Evolutionary conservation across 1,284 basidiomycete species (phyloP).

Genomic region (Leccinum subrobustum): DNA sequence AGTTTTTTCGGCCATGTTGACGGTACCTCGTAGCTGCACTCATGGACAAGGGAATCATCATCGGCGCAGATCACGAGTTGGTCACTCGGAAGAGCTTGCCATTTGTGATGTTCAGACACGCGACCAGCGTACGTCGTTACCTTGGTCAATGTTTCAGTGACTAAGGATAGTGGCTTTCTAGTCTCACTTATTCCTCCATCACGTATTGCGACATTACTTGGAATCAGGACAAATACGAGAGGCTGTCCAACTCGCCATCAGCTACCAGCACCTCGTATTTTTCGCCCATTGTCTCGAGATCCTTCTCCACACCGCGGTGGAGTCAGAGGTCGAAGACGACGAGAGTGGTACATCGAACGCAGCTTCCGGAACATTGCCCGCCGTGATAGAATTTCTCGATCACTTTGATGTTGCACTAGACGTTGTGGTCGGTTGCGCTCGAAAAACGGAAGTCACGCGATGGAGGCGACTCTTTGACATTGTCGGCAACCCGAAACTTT

Average conservation of each 20-base stretch:
- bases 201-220: conserved; percentile 86
- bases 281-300: conserved; percentile 95
- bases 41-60: conserved; percentile 97
- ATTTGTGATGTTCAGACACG: conserved; percentile 90
- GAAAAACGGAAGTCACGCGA: conserved; percentile 93
- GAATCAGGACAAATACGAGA: conserved; percentile 67
- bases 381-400: conserved; percentile 89
- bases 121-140: conserved; percentile 70
- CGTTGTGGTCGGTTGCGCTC: conserved; percentile 93
- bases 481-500: conserved; percentile 84
- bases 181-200: conserved; percentile 95
- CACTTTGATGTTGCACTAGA: conserved; percentile 90
- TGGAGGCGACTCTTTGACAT: conserved; percentile 90
- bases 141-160: neutral
- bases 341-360: conserved; percentile 31
- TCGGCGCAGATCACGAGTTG: conserved; percentile 91
- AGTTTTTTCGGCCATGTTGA: conserved; percentile 5
- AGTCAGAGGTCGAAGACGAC: conserved; percentile 66
- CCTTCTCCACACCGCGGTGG: conserved; percentile 89
- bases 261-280: conserved; percentile 88
- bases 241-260: conserved; percentile 83
- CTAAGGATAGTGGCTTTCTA: conserved; percentile 33
- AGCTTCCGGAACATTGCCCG: conserved; percentile 47
- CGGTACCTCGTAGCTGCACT: conserved; percentile 67
- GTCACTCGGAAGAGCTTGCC: conserved; percentile 77